phyloP scores from a whole-genome alignment of 148 eudicot species.

The Fagopyrum tataricum region DNA sequence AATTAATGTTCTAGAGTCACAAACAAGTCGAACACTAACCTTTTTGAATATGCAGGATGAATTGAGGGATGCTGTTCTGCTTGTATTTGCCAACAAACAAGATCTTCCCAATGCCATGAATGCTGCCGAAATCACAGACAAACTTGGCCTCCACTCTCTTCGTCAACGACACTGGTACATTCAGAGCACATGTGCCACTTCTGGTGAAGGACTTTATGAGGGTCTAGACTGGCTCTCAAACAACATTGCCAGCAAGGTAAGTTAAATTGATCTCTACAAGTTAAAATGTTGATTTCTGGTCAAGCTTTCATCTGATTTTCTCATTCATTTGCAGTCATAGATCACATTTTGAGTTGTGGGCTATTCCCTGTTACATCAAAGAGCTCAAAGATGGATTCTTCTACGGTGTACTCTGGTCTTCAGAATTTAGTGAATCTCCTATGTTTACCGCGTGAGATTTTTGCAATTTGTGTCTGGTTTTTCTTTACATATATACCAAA shows the following conservation, averaged over 20 bases:
- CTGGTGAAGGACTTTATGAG: slow-evolving; percentile 71
- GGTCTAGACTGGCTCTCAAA: slow-evolving; percentile 76
- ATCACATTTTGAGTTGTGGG: not conserved
- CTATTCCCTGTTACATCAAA: not conserved
- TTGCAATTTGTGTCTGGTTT: not conserved
- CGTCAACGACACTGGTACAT: slow-evolving; percentile 80
- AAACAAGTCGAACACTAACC: not conserved
- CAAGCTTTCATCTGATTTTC: not conserved
- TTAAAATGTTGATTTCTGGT: not conserved
- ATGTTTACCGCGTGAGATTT: not conserved
- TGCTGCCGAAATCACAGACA: slow-evolving; percentile 78
- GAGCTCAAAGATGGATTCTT: not conserved
- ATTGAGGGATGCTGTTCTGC: slow-evolving; percentile 68
- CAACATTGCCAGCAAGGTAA: slow-evolving; percentile 69
- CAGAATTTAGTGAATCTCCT: not conserved
- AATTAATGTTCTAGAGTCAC: not conserved
- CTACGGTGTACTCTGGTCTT: not conserved
- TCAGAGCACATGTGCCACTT: slow-evolving; percentile 71
- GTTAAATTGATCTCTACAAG: not conserved
- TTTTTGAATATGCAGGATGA: slow-evolving; percentile 41
- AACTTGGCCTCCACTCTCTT: slow-evolving; percentile 76
- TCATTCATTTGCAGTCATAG: slow-evolving; percentile 12
- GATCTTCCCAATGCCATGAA: slow-evolving; percentile 87
- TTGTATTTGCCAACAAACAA: slow-evolving; percentile 83
- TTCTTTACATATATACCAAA: not conserved